Percentiles rank a stretch among this genome's conserved stretches.
phyloP scores from a whole-genome alignment of 495 filamentous ascomycete species.

The Hypoxylon crocopeplum region DNA sequence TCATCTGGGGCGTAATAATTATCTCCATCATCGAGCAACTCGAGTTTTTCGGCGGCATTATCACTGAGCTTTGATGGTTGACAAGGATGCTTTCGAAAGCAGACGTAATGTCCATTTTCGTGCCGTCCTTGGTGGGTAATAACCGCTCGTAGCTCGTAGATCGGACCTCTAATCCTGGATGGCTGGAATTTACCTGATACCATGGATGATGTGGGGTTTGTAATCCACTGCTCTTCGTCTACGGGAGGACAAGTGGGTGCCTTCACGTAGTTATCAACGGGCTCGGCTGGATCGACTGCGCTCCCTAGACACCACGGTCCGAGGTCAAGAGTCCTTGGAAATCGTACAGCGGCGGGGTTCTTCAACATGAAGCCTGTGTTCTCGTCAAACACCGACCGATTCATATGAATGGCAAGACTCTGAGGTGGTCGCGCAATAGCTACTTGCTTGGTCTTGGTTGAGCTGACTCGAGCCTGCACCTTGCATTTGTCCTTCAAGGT shows the following conservation, averaged over 20 bases:
- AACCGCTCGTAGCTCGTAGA: slow-evolving; percentile 83
- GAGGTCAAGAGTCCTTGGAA: slow-evolving; percentile 76
- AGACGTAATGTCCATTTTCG: slow-evolving; percentile 95
- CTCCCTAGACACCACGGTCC: slow-evolving; percentile 78
- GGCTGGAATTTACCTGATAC: slow-evolving; percentile 56
- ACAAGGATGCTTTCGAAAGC: slow-evolving; percentile 74
- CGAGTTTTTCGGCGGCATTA: neutral
- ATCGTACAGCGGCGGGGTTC: slow-evolving; percentile 78
- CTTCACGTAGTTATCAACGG: slow-evolving; percentile 17
- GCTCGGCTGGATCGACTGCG: slow-evolving; percentile 29
- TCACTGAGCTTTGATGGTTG: slow-evolving; percentile 15
- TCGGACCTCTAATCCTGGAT: slow-evolving; percentile 55
- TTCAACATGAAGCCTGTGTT: slow-evolving; percentile 77
- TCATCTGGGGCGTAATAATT: neutral
- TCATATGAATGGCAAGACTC: slow-evolving; percentile 84
- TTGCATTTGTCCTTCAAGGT: slow-evolving; percentile 75
- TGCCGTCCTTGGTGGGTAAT: slow-evolving; percentile 90
- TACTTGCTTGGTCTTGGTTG: slow-evolving; percentile 87
- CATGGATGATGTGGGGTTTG: slow-evolving; percentile 72
- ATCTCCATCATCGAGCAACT: slow-evolving; percentile 2
- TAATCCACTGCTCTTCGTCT: slow-evolving; percentile 68
- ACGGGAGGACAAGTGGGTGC: slow-evolving; percentile 23
- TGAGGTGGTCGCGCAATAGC: slow-evolving; percentile 82
- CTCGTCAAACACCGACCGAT: slow-evolving; percentile 90
- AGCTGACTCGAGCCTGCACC: slow-evolving; percentile 70